Conservation (phyloP, 129 eudicot species). For the Oenanthe sinensis region DNA sequence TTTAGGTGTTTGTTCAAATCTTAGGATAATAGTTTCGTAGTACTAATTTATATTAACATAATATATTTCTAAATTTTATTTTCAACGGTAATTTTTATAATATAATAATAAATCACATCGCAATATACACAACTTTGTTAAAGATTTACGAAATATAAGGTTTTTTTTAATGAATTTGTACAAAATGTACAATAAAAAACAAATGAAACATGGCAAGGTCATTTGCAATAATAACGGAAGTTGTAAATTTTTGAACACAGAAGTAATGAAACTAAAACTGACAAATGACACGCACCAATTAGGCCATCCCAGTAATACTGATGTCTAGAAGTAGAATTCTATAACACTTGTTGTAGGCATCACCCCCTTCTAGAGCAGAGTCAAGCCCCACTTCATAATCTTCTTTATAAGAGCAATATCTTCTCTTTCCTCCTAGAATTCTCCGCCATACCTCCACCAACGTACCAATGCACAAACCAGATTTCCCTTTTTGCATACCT, state of each 20-base stretch:
- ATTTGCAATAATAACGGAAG: too few relatives aligned
- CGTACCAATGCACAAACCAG: not conserved
- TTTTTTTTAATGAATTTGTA: too few relatives aligned
- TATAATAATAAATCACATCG: too few relatives aligned
- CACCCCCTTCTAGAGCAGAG: not conserved
- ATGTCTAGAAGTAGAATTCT: too few relatives aligned
- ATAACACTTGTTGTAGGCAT: not conserved
- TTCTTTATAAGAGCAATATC: not conserved
- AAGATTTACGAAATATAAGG: not conserved
- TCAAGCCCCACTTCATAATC: not conserved
- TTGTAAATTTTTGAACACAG: too few relatives aligned
- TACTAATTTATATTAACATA: too few relatives aligned
- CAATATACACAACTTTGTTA: not conserved
- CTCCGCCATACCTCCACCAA: not conserved
- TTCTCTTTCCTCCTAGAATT: not conserved
- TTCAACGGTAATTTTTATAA: too few relatives aligned
- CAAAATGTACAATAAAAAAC: not conserved
- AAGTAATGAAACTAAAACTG: too few relatives aligned
- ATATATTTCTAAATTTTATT: too few relatives aligned
- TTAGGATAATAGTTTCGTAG: too few relatives aligned
- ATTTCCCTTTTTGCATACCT: not conserved
- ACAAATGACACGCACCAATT: not conserved
- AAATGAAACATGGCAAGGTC: not conserved
- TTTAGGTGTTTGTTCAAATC: too few relatives aligned
- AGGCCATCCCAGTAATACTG: not conserved